Conservation (phyloP, 169 alveolate genomes). For the Cryptosporidium sp. region DNA sequence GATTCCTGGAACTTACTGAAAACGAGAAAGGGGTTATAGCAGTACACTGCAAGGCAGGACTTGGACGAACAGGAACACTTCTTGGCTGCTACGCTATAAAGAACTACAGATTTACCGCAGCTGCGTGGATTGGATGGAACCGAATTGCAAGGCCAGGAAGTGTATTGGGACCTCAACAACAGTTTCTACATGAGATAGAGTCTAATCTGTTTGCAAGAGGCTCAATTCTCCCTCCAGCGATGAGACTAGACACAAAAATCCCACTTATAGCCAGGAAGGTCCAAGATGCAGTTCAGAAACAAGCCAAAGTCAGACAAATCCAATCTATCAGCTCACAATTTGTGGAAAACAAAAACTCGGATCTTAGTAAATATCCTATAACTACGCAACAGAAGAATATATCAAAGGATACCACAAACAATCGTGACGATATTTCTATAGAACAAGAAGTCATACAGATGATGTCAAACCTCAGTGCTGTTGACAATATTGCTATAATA, state of each 20-base stretch:
- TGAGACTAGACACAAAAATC: slow-evolving; percentile 35
- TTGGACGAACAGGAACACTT: slow-evolving; percentile 96
- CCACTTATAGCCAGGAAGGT: slow-evolving; percentile 55
- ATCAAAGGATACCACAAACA: slow-evolving; percentile 18
- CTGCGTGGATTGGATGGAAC: slow-evolving; percentile 93
- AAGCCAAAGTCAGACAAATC: slow-evolving; percentile 30
- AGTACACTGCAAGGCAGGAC: slow-evolving; percentile 97
- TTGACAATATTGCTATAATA: slow-evolving; percentile 61
- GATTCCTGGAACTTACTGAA: slow-evolving; percentile 89
- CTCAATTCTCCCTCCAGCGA: slow-evolving; percentile 34
- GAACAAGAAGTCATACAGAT: slow-evolving; percentile 66
- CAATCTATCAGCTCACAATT: slow-evolving; percentile 19
- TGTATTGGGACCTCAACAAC: slow-evolving; percentile 95
- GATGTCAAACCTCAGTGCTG: slow-evolving; percentile 70
- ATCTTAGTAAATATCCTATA: slow-evolving; percentile 11
- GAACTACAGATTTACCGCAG: slow-evolving; percentile 90
- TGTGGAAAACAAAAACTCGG: slow-evolving; percentile 15
- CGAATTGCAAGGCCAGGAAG: slow-evolving; percentile 95
- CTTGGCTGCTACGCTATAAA: slow-evolving; percentile 93
- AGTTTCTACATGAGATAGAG: slow-evolving; percentile 64
- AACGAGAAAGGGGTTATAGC: slow-evolving; percentile 93
- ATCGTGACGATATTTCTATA: slow-evolving; percentile 10
- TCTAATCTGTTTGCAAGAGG: slow-evolving; percentile 66
- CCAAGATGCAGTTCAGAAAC: slow-evolving; percentile 46
- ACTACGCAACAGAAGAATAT: slow-evolving; percentile 13